Base-by-base conservation (phyloP, 2,329 filamentous ascomycete genomes). In the Fusarium miscanthi region DNA sequence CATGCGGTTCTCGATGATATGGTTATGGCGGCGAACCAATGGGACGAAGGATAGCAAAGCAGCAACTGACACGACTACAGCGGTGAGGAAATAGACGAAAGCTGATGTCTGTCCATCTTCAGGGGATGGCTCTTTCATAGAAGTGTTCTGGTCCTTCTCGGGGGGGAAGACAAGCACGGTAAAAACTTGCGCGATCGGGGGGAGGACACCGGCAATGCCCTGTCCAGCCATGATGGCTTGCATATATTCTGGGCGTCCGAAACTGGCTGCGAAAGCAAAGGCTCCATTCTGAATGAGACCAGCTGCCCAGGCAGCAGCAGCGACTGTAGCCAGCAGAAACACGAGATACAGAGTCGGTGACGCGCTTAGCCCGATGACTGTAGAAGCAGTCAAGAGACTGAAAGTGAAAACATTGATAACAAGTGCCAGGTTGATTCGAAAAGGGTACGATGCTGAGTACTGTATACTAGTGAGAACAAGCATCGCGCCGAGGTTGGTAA, bases 191-290 rank as follows among this genome's bases (percentile, higher is more conserved):
- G 94, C 93, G 52, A 97, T 86, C 52, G 93, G 92, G 0, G 96
- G 96, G 7, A 98, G 85, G 14, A 99, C 95, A 35, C 96, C 96
- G 1, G 96, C 95, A 8, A 99, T 87, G 37, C 92, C 95, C 82
- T 99, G 96, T 3, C 96, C 96, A 6, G 92, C 91, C 95, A 99
- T 98, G 81, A 98, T 94, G 30, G 92, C 95, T 82, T 98, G 95
- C 61, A 94, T 97, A 81, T 98, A 99, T 81, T 96, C 93, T 25
- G 92, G 89, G 57, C 93, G 87, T 40, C 92, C 94, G 78, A 97
- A 98, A 58, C 93, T 92, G 7, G 93, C 90, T 6, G 94, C 94
- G 79, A 95, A 98, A 6, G 96, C 94, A 80, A 98, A 97, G 16
- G 96, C 90, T 23, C 96, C 96, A 81, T 98, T 98, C 82, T 98